Conservation (phyloP, 2,329 filamentous ascomycete species). For the Botrytis galanthina region DNA sequence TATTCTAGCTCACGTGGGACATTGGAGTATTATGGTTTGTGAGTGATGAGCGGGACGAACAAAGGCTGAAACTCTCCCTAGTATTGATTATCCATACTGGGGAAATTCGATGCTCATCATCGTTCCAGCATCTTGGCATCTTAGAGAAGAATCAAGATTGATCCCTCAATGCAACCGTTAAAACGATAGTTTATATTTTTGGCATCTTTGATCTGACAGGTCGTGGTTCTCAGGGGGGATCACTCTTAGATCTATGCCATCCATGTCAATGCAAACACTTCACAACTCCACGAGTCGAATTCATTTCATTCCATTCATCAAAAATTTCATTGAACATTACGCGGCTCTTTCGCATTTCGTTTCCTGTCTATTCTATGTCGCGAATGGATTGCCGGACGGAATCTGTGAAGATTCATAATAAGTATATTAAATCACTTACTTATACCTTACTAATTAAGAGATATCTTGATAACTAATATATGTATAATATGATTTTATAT, state of each 20-base stretch:
- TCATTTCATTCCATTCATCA: neutral
- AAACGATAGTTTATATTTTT: neutral
- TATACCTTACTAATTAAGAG: too few species aligned
- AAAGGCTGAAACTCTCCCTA: neutral
- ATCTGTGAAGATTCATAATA: too few species aligned
- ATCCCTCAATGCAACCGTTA: neutral
- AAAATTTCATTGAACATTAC: neutral
- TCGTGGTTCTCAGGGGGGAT: neutral
- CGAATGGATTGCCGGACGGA: neutral
- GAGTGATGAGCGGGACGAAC: neutral
- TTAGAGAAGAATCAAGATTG: neutral
- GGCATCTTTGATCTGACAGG: conserved; percentile 4
- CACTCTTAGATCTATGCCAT: neutral
- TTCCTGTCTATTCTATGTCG: neutral
- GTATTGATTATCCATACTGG: neutral
- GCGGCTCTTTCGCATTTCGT: neutral
- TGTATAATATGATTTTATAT: too few species aligned
- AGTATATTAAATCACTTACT: too few species aligned
- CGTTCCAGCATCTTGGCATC: neutral
- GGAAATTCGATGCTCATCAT: neutral
- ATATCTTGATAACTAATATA: too few species aligned
- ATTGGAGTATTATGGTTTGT: neutral
- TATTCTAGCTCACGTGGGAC: neutral
- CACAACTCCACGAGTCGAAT: neutral
- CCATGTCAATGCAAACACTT: neutral